Percentiles rank a stretch among this genome's conserved stretches.
Evolutionary conservation across 169 alveolate genomes (phyloP).

Genomic region (Neospora caninum): DNA sequence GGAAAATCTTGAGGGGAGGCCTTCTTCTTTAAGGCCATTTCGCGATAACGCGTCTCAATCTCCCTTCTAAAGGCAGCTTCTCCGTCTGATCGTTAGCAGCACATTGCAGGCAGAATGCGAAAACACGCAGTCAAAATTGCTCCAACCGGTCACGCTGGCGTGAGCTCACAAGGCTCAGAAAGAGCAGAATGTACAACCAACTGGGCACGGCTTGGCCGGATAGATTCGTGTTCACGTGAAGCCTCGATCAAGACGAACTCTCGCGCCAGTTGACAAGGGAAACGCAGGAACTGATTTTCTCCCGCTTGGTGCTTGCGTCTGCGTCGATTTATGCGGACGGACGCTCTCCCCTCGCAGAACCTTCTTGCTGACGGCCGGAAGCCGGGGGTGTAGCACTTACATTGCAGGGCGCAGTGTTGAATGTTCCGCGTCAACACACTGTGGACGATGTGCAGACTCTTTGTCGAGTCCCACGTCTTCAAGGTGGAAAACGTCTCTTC

Average conservation of each 20-base stretch:
- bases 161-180: not conserved
- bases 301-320: too few species aligned
- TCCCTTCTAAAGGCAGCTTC: not conserved
- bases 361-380: too few species aligned
- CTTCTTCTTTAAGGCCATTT: not conserved
- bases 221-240: not conserved
- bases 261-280: not conserved
- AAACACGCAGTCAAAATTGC: not conserved
- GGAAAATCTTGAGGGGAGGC: not conserved
- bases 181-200: not conserved
- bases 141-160: not conserved
- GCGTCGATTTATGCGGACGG: too few species aligned
- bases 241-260: not conserved
- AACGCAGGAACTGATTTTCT: not conserved
- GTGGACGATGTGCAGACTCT: conserved; percentile 14
- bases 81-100: not conserved
- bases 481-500: not conserved
- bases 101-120: not conserved
- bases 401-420: conserved; percentile 15
- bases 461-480: not conserved
- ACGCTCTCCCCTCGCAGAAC: too few species aligned
- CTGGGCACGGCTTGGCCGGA: not conserved
- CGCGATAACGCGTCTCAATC: not conserved
- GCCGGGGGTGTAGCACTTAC: not conserved
- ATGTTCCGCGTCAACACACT: not conserved